Base-by-base conservation (phyloP, 805 yeast species). In the Ogataea paradorogensis region DNA sequence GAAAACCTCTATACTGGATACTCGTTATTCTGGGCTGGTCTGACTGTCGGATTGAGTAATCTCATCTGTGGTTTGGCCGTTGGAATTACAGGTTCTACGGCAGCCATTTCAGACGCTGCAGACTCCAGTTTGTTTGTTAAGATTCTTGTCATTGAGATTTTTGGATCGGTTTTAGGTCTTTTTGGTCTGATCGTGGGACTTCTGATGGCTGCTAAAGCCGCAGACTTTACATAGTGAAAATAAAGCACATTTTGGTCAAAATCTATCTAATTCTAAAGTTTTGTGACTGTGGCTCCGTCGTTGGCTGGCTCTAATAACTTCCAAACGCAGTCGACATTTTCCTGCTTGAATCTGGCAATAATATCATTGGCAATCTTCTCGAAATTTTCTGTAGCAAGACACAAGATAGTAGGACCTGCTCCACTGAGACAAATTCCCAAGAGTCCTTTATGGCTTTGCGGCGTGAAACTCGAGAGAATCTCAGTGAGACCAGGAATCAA, bases 11-110 rank as follows among this genome's bases (percentile, higher is more conserved):
- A 87, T 67, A 93, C 99, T 4, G 99, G 99, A 6, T 93, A 80
- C 61, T 80, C 98, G 7, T 72, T 93, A 47, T 93, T 93, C 65
- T 93, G 99, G 99, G 99, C 97, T 18, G 99, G 99, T 21, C 59
- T 90, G 36, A 93, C 99, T 5, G 99, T 93, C 35, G 99, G 99
- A 27, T 62, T 86, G 23, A 81, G 95, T 56, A 93, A 93, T 66
- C 76, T 93, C 62, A 83, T 93, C 44, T 93, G 99, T 74, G 99
- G 99, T 70, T 72, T 93, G 40, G 91, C 96, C 3, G 99, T 93
- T 34, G 99, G 99, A 48, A 75, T 93, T 46, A 93, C 99, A 11
- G 99, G 99, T 34, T 82, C 98, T 18, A 93, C 97, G n/a, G 99
- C 98, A 25, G 99, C 99, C 28, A 78, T 93, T 46, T 80, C 95